A percentile compares a stretch with the other conserved stretches of the same genome.
These are phyloP conservation scores for Acer campestre DNA, from an alignment of 345 rosid genomes.

Conservation along the genomic window DNA sequence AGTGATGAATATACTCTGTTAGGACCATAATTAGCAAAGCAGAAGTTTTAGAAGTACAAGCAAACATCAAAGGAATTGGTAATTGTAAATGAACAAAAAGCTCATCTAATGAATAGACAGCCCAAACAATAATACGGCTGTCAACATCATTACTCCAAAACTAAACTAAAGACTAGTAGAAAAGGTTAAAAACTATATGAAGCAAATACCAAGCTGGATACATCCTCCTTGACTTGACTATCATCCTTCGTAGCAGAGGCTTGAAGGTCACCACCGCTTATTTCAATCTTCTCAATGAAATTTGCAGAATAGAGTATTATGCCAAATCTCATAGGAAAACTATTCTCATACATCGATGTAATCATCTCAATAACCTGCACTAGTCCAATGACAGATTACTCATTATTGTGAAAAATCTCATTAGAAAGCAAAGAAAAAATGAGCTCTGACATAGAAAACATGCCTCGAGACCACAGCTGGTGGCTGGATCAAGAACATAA, in stretches of 20 bases:
- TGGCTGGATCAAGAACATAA: constrained; percentile 89
- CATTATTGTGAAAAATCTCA: constrained; percentile 20
- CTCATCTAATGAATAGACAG: constrained; percentile 8
- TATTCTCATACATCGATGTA: constrained; percentile 74
- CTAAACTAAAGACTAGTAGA: constrained; percentile 7
- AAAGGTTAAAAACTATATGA: constrained; percentile 15
- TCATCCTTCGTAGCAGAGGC: constrained; percentile 40
- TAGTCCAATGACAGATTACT: constrained; percentile 25
- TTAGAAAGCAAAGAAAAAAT: constrained; percentile 11
- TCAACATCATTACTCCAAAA: neutral
- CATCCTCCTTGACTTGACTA: constrained; percentile 61
- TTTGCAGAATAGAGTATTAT: constrained; percentile 76
- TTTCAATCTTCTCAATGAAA: constrained; percentile 53
- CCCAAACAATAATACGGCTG: neutral
- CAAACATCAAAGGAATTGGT: neutral
- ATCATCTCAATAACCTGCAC: constrained; percentile 80
- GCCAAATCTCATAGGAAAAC: constrained; percentile 89
- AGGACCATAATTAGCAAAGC: constrained; percentile 11
- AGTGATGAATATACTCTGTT: constrained; percentile 14
- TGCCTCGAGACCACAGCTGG: constrained; percentile 88
- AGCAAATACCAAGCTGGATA: constrained; percentile 79
- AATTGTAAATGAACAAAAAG: neutral
- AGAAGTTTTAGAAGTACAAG: neutral
- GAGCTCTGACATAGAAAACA: constrained; percentile 28
- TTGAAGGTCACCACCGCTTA: constrained; percentile 41